These are phyloP conservation scores for Aureobasidium melanogenum DNA, from an alignment of 2,329 filamentous ascomycete species.

Conservation along the genomic window DNA sequence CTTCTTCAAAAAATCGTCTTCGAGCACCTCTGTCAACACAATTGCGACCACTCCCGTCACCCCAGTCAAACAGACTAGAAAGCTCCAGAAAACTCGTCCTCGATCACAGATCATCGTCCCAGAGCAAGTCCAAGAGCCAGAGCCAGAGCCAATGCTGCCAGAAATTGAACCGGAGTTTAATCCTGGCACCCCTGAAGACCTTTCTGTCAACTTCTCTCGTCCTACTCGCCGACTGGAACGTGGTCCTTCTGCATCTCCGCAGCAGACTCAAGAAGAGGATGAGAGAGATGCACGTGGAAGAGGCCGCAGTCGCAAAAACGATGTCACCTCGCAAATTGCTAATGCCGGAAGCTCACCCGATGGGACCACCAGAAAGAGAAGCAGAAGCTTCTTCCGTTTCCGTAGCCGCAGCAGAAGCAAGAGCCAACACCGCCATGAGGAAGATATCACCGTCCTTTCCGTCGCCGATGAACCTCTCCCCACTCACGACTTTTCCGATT, in stretches of 20 bases:
- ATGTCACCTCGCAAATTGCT: not conserved
- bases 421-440: conserved; percentile 13
- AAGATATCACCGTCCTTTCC: conserved; percentile 2
- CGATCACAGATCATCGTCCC: not conserved
- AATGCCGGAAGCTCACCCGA: not conserved
- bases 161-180: not conserved
- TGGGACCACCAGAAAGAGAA: conserved; percentile 14
- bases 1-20: conserved; percentile 5
- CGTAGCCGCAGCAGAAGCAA: conserved; percentile 21
- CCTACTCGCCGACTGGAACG: conserved; percentile 12
- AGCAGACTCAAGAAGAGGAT: not conserved
- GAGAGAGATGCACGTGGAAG: conserved; percentile 2
- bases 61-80: conserved; percentile 12
- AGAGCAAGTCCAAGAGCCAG: not conserved
- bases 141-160: not conserved
- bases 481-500: conserved; percentile 24
- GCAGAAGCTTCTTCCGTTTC: conserved; percentile 12
- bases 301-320: conserved; percentile 5
- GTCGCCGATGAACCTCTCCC: conserved; percentile 16
- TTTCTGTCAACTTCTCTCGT: conserved; percentile 28
- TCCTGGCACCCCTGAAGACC: conserved; percentile 22
- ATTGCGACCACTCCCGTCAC: conserved; percentile 1
- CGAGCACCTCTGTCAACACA: conserved; percentile 6
- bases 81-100: conserved; percentile 22
- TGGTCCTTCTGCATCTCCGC: not conserved